Percentiles rank a stretch among this genome's conserved stretches.
phyloP scores from a whole-genome alignment of 805 yeast genomes.

The Ogataea naganishii region DNA sequence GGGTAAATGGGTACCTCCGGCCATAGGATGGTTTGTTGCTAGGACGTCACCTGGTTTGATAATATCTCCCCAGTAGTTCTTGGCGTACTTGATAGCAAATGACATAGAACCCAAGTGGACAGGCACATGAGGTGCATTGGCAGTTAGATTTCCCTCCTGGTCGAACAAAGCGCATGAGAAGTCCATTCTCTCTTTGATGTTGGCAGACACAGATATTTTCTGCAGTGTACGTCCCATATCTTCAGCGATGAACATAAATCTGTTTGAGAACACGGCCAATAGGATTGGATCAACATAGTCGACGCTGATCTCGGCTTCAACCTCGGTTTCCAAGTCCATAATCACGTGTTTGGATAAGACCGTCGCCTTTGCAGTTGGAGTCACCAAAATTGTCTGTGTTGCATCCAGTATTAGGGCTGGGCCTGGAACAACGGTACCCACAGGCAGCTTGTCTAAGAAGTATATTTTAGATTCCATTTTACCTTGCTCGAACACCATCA shows the following conservation, averaged over 20 bases:
- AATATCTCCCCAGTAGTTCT: conserved; percentile 25
- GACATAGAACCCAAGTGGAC: conserved; percentile 35
- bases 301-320: conserved; percentile 28
- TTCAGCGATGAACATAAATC: conserved; percentile 38
- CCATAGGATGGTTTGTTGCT: conserved; percentile 29
- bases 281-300: conserved; percentile 30
- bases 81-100: conserved; percentile 25
- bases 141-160: conserved; percentile 27
- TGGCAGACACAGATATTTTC: conserved; percentile 29
- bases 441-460: conserved; percentile 11
- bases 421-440: conserved; percentile 12
- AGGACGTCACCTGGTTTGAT: conserved; percentile 30
- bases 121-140: conserved; percentile 36
- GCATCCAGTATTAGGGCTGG: conserved; percentile 23
- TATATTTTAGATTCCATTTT: conserved; percentile 12
- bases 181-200: conserved; percentile 34
- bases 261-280: conserved; percentile 30
- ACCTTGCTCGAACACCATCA: conserved; percentile 16
- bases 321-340: conserved; percentile 9
- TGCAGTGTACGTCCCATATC: conserved; percentile 32
- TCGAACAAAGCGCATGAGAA: conserved; percentile 34
- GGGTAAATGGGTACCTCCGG: conserved; percentile 33
- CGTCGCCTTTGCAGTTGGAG: conserved; percentile 17
- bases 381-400: conserved; percentile 23
- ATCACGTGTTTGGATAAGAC: conserved; percentile 20